Conservation (phyloP, 2,329 filamentous ascomycete species). For the Bipolaris sorokiniana region DNA sequence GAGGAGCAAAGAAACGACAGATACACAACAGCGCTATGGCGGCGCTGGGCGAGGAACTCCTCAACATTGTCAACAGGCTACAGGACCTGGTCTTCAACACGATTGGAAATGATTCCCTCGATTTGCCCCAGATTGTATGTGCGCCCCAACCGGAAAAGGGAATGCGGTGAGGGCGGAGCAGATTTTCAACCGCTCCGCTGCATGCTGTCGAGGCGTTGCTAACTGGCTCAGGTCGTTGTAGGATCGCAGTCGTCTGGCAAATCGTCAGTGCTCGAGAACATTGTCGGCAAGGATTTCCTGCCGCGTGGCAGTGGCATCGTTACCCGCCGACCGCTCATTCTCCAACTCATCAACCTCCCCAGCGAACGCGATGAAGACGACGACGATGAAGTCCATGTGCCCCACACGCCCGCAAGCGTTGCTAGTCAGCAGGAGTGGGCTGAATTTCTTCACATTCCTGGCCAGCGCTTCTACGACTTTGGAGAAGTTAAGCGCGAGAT, state of each 20-base stretch:
- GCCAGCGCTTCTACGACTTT: slow-evolving; percentile 89
- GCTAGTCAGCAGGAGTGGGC: slow-evolving; percentile 77
- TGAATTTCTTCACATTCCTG: slow-evolving; percentile 94
- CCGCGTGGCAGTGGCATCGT: slow-evolving; percentile 97
- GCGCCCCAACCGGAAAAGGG: slow-evolving; percentile 38
- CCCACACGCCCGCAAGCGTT: slow-evolving; percentile 79
- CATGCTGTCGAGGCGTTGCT: slow-evolving; percentile 15
- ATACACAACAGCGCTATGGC: slow-evolving; percentile 67
- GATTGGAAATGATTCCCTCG: slow-evolving; percentile 97
- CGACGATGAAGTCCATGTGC: slow-evolving; percentile 66
- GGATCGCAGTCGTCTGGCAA: slow-evolving; percentile 98
- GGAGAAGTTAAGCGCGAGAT: slow-evolving; percentile 93
- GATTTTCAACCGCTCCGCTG: slow-evolving; percentile 8
- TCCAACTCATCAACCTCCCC: slow-evolving; percentile 97
- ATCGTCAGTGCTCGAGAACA: slow-evolving; percentile 98
- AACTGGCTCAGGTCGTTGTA: slow-evolving; percentile 80
- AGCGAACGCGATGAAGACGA: slow-evolving; percentile 72
- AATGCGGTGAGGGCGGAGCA: slow-evolving; percentile 21
- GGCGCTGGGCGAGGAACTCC: slow-evolving; percentile 91
- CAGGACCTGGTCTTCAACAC: slow-evolving; percentile 99
- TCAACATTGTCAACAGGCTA: slow-evolving; percentile 95
- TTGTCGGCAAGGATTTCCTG: slow-evolving; percentile 95
- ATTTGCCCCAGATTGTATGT: slow-evolving; percentile 98
- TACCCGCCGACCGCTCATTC: slow-evolving; percentile 88
- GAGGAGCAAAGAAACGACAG: slow-evolving; percentile 26